Evolutionary conservation across 495 filamentous ascomycete genomes (phyloP), one percentile per base, ranked within the genome.

Genomic region (Xylaria palmicola): DNA sequence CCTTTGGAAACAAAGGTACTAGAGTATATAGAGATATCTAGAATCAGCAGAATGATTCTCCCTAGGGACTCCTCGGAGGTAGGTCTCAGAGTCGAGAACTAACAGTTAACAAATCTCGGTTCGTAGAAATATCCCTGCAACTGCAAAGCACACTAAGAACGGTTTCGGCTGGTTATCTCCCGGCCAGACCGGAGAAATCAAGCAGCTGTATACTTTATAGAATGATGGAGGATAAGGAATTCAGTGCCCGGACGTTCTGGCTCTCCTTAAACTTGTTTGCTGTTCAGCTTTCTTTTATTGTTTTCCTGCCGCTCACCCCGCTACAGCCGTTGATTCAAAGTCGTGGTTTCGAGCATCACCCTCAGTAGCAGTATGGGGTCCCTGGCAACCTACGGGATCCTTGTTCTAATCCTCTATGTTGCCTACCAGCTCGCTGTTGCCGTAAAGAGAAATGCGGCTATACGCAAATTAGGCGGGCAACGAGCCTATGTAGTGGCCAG

Each of bases 261-360:
- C n/a, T n/a, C n/a, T n/a, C n/a, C n/a, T n/a, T n/a, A n/a, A n/a
- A n/a, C n/a, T n/a, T n/a, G n/a, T n/a, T n/a, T n/a, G n/a, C n/a
- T n/a, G n/a, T n/a, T n/a, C n/a, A n/a, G n/a, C n/a, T n/a, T n/a
- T n/a, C n/a, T n/a, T n/a, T n/a, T n/a, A n/a, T n/a, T n/a, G n/a
- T n/a, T n/a, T n/a, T n/a, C n/a, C n/a, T n/a, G n/a, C n/a, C n/a
- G n/a, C n/a, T n/a, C n/a, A n/a, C n/a, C n/a, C n/a, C n/a, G n/a
- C n/a, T n/a, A n/a, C n/a, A n/a, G n/a, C n/a, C n/a, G n/a, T n/a
- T 41, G 13, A 10, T 6, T n/a, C 26, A 26, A 56, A 20, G 53
- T 9, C 53, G 44, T 56, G 53, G n/a, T 56, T 27, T 44, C 56
- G 26, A 48, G 44, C 32, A 26, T 30, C 32, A 49, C 19, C 56